A percentile compares a stretch with the other conserved stretches of the same genome.
Evolutionary conservation across 306 rosid species (phyloP).

Genomic region (Vachellia pachyceras): DNA sequence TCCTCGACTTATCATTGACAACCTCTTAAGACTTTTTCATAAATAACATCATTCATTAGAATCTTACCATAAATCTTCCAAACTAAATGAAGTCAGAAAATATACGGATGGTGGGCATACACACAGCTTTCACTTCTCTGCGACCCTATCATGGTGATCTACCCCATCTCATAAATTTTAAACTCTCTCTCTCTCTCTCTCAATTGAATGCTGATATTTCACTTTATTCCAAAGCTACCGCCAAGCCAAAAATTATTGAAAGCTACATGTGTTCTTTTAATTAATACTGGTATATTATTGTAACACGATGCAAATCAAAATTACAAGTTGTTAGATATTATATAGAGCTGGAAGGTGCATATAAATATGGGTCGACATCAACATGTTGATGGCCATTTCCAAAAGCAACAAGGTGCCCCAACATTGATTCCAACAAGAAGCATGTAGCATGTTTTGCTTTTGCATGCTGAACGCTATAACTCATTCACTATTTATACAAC

Average conservation of each 20-base stretch:
- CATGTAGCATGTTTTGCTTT: neutral
- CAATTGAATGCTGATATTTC: neutral
- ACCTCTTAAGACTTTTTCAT: too few relatives aligned
- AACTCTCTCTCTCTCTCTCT: neutral
- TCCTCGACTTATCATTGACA: too few relatives aligned
- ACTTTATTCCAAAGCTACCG: neutral
- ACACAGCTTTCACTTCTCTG: conserved; percentile 44
- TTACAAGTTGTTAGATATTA: too few relatives aligned
- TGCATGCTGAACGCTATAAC: neutral
- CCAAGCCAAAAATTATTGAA: neutral
- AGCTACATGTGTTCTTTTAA: neutral
- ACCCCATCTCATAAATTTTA: neutral
- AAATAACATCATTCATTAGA: too few relatives aligned
- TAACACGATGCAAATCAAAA: too few relatives aligned
- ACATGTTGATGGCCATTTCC: neutral
- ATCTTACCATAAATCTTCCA: too few relatives aligned
- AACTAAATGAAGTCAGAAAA: neutral
- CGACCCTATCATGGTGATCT: conserved; percentile 7
- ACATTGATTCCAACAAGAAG: neutral
- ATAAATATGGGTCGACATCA: too few relatives aligned
- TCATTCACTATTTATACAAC: too few relatives aligned
- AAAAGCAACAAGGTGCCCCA: neutral
- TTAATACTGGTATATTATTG: too few relatives aligned
- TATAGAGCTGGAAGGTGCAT: too few relatives aligned
- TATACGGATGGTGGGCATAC: conserved; percentile 37